Conservation (phyloP, 1,284 basidiomycete genomes). For the Testicularia cyperi region DNA sequence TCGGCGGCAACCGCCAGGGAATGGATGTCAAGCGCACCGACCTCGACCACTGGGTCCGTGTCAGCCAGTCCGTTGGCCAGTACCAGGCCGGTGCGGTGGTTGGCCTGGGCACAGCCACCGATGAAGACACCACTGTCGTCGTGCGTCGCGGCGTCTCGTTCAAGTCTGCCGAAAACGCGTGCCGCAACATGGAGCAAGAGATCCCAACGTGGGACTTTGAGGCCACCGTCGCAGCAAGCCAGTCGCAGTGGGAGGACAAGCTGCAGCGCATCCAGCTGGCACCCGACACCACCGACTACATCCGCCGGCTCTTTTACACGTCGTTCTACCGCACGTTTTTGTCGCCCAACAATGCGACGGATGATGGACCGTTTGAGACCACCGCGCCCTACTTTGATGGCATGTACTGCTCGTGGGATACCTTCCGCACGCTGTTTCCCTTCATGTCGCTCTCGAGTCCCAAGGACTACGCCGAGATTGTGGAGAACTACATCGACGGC, state of each 20-base stretch:
- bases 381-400: slow-evolving; percentile 42
- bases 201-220: slow-evolving; percentile 42
- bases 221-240: slow-evolving; percentile 17
- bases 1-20: slow-evolving; percentile 42
- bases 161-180: slow-evolving; percentile 43
- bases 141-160: slow-evolving; percentile 47
- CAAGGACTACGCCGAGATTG: slow-evolving; percentile 45
- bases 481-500: slow-evolving; percentile 51
- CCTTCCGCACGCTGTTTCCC: slow-evolving; percentile 46
- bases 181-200: slow-evolving; percentile 47
- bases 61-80: slow-evolving; percentile 31
- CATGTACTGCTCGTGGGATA: slow-evolving; percentile 44
- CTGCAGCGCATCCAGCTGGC: slow-evolving; percentile 41
- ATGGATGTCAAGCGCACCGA: slow-evolving; percentile 36
- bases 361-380: slow-evolving; percentile 23
- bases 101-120: slow-evolving; percentile 9
- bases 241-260: slow-evolving; percentile 47
- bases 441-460: slow-evolving; percentile 47
- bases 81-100: slow-evolving; percentile 47
- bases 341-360: slow-evolving; percentile 52
- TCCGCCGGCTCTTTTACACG: slow-evolving; percentile 47
- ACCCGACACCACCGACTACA: slow-evolving; percentile 33
- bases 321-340: slow-evolving; percentile 52
- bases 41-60: slow-evolving; percentile 28
- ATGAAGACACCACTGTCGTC: slow-evolving; percentile 19